Evolutionary conservation across 768 basidiomycete species (phyloP), one percentile per base, ranked within the genome.

Genomic region (Boletus tylopilopsis): DNA sequence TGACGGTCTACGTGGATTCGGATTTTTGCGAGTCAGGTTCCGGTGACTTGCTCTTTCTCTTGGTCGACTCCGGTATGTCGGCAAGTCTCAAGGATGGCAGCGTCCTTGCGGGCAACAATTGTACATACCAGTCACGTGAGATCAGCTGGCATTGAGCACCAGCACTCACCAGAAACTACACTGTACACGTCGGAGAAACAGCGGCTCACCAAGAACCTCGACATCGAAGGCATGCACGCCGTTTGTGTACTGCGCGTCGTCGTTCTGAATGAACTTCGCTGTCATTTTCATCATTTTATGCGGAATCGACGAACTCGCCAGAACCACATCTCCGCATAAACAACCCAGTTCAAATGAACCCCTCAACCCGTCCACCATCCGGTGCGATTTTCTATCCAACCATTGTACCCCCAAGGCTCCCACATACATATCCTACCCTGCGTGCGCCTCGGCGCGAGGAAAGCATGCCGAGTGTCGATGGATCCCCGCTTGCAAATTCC

Each of bases 401-500:
- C 6, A 72, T 93, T 32, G 76, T 77, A 16, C 71, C 69, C 65
- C 68, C 36, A 67, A 72, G 46, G 69, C 67, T 8, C 72, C 70
- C 53, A 68, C 55, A 47, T 78, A 61, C 55, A 47, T 78, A 61
- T 54, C 69, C 76, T 16, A 63, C 75, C 5, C 71, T 84, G 40
- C 82, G 89, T 22, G 73, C 84, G 62, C 85, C 87, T 11, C 79
- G 85, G 35, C 79, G 75, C 55, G 81, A 89, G 59, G 90, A 93
- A 66, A 81, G 75, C 59, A 80, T 91, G 79, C 74, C 91, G 42
- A 88, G 88, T 59, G 67, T 86, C 18, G 92, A 93, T 52, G 90
- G 90, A 5, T 90, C 87, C 0, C 90, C 90, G 0, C 74, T 92
- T 16, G 80, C 83, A 16, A 90, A 90, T 62, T 88, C 89, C 1